Evolutionary conservation across 1,284 basidiomycete species (phyloP).

Genomic region (Amylostereum areolatum): DNA sequence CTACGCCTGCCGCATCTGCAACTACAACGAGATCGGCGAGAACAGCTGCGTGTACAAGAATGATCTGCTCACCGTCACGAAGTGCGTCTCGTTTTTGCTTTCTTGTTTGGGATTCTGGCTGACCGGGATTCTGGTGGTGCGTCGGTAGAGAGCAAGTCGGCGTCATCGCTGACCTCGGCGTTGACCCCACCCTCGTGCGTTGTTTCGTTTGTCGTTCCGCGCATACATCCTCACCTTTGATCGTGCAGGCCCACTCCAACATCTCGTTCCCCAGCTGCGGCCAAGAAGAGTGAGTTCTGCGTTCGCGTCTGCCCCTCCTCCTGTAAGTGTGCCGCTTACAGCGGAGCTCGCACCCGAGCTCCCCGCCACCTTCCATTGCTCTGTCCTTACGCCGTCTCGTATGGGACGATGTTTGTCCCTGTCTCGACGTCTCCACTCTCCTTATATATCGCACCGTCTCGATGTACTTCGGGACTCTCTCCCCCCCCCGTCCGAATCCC

Average conservation of each 20-base stretch:
- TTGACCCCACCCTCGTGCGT: slow-evolving; percentile 85
- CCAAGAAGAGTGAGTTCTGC: slow-evolving; percentile 52
- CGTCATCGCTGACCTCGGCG: slow-evolving; percentile 83
- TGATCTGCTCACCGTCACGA: slow-evolving; percentile 89
- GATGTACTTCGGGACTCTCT: too few species aligned
- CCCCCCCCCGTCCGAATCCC: too few species aligned
- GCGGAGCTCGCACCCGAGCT: too few species aligned
- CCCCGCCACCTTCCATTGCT: too few species aligned
- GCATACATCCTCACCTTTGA: background rate
- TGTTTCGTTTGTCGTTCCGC: background rate
- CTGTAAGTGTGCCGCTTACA: too few species aligned
- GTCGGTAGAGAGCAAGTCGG: slow-evolving; percentile 81
- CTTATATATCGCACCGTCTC: too few species aligned
- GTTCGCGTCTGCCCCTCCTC: background rate
- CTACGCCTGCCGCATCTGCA: slow-evolving; percentile 91
- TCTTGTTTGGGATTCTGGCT: background rate
- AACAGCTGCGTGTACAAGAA: slow-evolving; percentile 92
- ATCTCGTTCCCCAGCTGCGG: slow-evolving; percentile 67
- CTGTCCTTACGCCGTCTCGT: too few species aligned
- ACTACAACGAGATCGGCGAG: slow-evolving; percentile 80
- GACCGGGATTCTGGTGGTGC: background rate
- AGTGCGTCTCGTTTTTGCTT: slow-evolving; percentile 63
- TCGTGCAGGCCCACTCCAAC: slow-evolving; percentile 60
- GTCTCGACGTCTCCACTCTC: too few species aligned
- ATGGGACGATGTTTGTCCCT: too few species aligned